A percentile compares a stretch with the other conserved stretches of the same genome.
Conservation (phyloP, 306 rosid species). For the Psophocarpus tetragonolobus region DNA sequence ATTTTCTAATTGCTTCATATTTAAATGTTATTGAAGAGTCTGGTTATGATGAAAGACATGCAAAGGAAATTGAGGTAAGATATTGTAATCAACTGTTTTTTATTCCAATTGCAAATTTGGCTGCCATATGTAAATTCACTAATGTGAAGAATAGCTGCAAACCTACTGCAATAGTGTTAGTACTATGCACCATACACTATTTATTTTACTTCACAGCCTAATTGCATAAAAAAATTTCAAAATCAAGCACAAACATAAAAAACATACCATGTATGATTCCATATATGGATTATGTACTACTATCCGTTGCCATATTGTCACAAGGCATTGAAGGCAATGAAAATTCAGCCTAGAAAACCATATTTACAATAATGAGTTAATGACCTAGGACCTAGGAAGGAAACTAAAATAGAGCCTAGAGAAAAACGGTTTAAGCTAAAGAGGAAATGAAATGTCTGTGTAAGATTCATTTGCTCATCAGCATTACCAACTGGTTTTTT, state of each 20-base stretch:
- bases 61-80: constrained; percentile 86
- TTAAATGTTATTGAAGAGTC: constrained; percentile 78
- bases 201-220: constrained; percentile 14
- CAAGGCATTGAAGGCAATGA: no score
- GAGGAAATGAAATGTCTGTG: not conserved
- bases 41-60: constrained; percentile 79
- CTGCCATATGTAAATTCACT: constrained; percentile 16
- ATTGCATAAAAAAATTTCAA: constrained; percentile 28
- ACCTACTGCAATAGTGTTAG: constrained; percentile 15
- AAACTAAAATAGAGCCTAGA: constrained; percentile 1
- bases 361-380: not conserved
- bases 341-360: not conserved
- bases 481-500: not conserved
- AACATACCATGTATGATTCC: not conserved
- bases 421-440: not conserved
- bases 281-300: not conserved
- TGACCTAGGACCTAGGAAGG: not conserved
- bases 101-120: constrained; percentile 19
- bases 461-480: constrained; percentile 1
- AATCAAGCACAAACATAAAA: not conserved
- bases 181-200: constrained; percentile 19
- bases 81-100: constrained; percentile 31
- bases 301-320: not conserved
- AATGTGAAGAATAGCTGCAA: constrained; percentile 16
- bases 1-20: constrained; percentile 84